phyloP scores from a whole-genome alignment of 2,329 filamentous ascomycete genomes.

The Microsporum ferrugineum region DNA sequence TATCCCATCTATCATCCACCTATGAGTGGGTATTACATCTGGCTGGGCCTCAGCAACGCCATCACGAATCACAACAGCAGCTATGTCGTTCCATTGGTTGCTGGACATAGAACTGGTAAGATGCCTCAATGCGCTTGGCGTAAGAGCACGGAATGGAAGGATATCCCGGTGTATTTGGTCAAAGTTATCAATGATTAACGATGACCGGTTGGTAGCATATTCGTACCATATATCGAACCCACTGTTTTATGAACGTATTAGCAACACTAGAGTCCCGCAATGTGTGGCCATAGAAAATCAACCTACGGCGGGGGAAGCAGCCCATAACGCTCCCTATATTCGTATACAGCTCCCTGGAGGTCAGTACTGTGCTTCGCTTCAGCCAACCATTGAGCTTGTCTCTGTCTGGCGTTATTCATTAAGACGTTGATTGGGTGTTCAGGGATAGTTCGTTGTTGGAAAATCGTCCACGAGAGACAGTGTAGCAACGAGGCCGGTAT shows the following conservation, averaged over 20 bases:
- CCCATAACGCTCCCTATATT: conserved; percentile 43
- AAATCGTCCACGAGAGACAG: conserved; percentile 28
- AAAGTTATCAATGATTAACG: conserved; percentile 48
- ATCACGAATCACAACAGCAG: conserved; percentile 45
- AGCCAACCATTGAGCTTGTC: conserved; percentile 40
- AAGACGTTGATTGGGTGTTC: conserved; percentile 47
- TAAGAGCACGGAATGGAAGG: conserved; percentile 44
- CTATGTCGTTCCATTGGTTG: conserved; percentile 45
- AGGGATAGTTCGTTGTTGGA: conserved; percentile 30
- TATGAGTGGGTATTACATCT: conserved; percentile 44
- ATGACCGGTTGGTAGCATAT: conserved; percentile 42
- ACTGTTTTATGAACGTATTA: conserved; percentile 13
- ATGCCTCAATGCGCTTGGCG: conserved; percentile 40
- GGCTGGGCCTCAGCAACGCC: conserved; percentile 41
- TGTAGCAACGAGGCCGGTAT: conserved; percentile 35
- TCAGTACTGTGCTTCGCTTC: conserved; percentile 39
- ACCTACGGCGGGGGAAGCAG: conserved; percentile 45
- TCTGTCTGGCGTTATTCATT: conserved; percentile 39
- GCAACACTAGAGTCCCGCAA: neutral
- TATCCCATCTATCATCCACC: conserved; percentile 48
- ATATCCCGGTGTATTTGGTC: conserved; percentile 49
- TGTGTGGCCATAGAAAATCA: neutral
- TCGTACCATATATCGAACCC: conserved; percentile 51
- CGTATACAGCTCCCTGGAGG: conserved; percentile 39
- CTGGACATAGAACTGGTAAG: conserved; percentile 43